phyloP scores from a whole-genome alignment of 176 grass and related monocot genomes.

The Carex cristatella region DNA sequence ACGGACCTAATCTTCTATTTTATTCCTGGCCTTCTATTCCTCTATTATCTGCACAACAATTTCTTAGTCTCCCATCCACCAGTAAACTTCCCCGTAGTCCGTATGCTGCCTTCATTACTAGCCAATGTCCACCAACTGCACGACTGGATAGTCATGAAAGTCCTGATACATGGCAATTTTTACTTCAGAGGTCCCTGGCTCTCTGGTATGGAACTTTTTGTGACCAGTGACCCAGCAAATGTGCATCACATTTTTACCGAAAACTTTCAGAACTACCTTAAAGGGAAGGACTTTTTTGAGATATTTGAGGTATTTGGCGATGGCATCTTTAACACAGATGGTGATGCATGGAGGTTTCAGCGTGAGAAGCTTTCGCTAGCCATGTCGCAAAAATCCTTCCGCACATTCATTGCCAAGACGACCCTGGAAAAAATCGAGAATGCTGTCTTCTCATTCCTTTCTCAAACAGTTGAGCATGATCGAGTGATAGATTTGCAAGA shows the following conservation, averaged over 20 bases:
- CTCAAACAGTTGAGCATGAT: neutral
- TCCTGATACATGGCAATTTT: neutral
- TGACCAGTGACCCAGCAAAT: conserved; percentile 27
- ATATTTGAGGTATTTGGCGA: conserved; percentile 32
- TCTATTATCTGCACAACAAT: conserved; percentile 26
- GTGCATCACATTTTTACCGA: conserved; percentile 18
- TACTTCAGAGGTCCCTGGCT: neutral
- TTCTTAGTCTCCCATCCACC: neutral
- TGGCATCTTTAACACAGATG: conserved; percentile 23
- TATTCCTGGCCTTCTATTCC: neutral
- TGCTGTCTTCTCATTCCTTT: conserved; percentile 13
- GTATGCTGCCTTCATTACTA: conserved; percentile 24
- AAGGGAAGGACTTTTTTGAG: conserved; percentile 23
- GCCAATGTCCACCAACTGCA: neutral
- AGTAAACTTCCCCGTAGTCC: conserved; percentile 14
- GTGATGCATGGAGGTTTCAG: conserved; percentile 22
- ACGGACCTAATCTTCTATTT: neutral
- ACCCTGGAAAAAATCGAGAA: conserved; percentile 19
- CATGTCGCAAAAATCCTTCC: neutral
- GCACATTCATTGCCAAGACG: neutral
- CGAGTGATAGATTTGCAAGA: too few species aligned
- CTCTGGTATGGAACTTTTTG: neutral
- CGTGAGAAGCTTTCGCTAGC: neutral
- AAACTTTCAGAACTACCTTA: conserved; percentile 31
- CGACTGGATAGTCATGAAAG: neutral